phyloP scores from a whole-genome alignment of 106 monocot species.

The Cymbidium sinense region DNA sequence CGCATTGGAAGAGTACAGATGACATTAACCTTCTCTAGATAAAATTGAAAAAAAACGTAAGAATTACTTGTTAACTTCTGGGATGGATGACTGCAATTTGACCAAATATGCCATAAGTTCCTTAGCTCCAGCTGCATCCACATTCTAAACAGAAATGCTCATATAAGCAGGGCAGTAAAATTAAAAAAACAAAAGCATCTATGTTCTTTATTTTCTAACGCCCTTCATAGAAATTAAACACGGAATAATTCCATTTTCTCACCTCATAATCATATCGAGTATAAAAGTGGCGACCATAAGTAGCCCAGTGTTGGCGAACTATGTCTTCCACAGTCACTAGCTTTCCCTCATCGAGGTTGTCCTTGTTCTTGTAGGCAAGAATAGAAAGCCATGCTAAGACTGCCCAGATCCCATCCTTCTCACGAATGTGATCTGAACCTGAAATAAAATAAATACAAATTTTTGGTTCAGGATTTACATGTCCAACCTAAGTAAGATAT shows the following conservation, averaged over 20 bases:
- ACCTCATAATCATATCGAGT: constrained; percentile 99
- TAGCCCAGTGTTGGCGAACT: constrained; percentile 37
- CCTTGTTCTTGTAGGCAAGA: constrained; percentile 82
- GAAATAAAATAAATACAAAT: not conserved
- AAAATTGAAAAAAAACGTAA: too few relatives aligned
- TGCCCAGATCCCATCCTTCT: constrained; percentile 99
- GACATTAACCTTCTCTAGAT: too few relatives aligned
- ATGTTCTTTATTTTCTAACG: not conserved
- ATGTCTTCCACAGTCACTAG: constrained; percentile 50
- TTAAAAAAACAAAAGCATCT: not conserved
- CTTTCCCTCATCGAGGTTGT: constrained; percentile 52
- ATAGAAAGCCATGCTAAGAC: constrained; percentile 47
- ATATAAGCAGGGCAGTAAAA: not conserved
- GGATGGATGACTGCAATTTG: constrained; percentile 58
- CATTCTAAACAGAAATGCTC: constrained; percentile 51
- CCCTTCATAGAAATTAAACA: not conserved
- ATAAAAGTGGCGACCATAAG: constrained; percentile 96
- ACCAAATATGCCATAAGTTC: constrained; percentile 81
- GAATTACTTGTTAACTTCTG: constrained; percentile 74
- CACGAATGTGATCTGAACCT: constrained; percentile 76
- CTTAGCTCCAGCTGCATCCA: constrained; percentile 83
- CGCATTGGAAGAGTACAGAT: too few relatives aligned
- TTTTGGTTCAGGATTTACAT: not conserved
- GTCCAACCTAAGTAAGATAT: too few relatives aligned
- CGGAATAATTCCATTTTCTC: constrained; percentile 1